These are phyloP conservation scores for Apiospora koreana DNA, from an alignment of 2,329 filamentous ascomycete genomes.

Conservation along the genomic window DNA sequence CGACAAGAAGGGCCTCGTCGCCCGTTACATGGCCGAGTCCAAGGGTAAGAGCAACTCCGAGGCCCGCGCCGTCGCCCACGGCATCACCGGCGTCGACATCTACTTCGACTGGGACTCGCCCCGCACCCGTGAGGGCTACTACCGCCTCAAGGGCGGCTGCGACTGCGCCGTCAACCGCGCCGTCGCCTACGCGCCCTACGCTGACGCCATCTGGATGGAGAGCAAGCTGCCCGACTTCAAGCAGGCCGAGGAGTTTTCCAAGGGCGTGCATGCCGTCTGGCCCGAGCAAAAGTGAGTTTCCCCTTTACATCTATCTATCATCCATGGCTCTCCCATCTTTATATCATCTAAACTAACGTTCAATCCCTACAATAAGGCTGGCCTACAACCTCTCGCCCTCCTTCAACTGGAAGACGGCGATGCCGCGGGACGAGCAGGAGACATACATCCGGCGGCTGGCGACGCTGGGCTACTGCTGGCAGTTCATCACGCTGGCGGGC, in stretches of 20 bases:
- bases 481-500: constrained; percentile 99
- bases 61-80: constrained; percentile 76
- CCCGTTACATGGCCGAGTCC: constrained; percentile 65
- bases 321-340: background rate
- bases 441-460: constrained; percentile 94
- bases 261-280: constrained; percentile 91
- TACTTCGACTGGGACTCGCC: constrained; percentile 96
- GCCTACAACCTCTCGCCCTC: constrained; percentile 98
- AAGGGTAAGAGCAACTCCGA: constrained; percentile 87
- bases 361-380: constrained; percentile 55
- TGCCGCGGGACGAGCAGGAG: constrained; percentile 89
- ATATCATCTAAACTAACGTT: background rate
- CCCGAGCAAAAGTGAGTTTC: constrained; percentile 86
- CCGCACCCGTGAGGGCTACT: constrained; percentile 91
- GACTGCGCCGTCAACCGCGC: constrained; percentile 90
- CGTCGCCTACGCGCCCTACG: constrained; percentile 88
- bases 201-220: constrained; percentile 99
- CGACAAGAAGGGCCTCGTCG: constrained; percentile 69
- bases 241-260: constrained; percentile 91
- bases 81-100: constrained; percentile 76
- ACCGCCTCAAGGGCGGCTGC: constrained; percentile 88
- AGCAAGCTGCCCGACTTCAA: constrained; percentile 90
- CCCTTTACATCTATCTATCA: background rate
- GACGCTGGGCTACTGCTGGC: constrained; percentile 94
- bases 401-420: constrained; percentile 99